Evolutionary conservation across 2,329 filamentous ascomycete species (phyloP).

Genomic region (Neocatenulostroma microsporum): DNA sequence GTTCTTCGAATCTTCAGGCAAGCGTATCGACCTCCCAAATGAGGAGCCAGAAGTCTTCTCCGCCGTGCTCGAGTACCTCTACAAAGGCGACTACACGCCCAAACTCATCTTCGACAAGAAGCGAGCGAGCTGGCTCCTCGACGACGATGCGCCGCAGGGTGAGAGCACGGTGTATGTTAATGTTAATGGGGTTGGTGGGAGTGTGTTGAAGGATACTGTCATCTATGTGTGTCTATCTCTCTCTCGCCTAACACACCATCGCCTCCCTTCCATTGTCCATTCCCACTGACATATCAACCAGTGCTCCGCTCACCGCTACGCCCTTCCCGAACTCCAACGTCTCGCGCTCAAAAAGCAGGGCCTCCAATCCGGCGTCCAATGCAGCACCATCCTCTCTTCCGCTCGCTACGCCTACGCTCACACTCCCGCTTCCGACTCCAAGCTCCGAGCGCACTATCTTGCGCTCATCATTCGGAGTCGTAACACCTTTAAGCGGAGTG

Average conservation of each 20-base stretch:
- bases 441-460: conserved; percentile 81
- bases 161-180: conserved; percentile 65
- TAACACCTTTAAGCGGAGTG: conserved; percentile 83
- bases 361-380: conserved; percentile 74
- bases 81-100: conserved; percentile 90
- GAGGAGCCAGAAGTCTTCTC: conserved; percentile 90
- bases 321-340: conserved; percentile 74
- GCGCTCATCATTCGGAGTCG: conserved; percentile 85
- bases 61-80: conserved; percentile 80
- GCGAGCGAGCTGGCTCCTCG: conserved; percentile 73
- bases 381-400: conserved; percentile 74
- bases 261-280: background rate
- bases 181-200: conserved; percentile 53
- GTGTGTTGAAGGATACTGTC: conserved; percentile 78
- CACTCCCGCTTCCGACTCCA: conserved; percentile 85
- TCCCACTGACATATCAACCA: conserved; percentile 9
- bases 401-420: conserved; percentile 86
- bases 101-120: conserved; percentile 75
- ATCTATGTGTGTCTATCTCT: conserved; percentile 57
- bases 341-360: conserved; percentile 83
- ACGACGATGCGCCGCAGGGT: conserved; percentile 46
- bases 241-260: conserved; percentile 7
- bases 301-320: conserved; percentile 78
- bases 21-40: conserved; percentile 70
- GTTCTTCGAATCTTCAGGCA: conserved; percentile 54